phyloP scores from a whole-genome alignment of 306 rosid genomes.

The Boehmeria nivea region DNA sequence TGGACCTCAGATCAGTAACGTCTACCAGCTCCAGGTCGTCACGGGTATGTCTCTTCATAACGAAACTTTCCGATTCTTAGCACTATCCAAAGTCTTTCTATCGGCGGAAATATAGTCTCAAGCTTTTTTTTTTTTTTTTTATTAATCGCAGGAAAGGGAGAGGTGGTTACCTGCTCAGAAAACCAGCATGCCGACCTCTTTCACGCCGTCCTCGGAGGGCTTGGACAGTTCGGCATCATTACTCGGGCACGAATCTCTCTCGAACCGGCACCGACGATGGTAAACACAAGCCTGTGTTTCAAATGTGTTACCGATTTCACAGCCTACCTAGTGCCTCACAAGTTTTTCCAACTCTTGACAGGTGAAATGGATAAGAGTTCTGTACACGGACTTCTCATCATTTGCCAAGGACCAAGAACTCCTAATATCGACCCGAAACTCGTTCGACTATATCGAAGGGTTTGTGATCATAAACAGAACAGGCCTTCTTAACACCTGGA shows the following conservation, averaged over 20 bases:
- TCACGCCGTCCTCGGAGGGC: conserved; percentile 83
- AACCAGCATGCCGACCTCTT: conserved; percentile 69
- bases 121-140: too few species aligned
- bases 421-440: conserved; percentile 57
- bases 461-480: conserved; percentile 74
- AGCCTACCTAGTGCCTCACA: not conserved
- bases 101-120: too few species aligned
- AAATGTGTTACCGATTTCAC: not conserved
- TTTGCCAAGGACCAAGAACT: conserved; percentile 80
- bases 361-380: conserved; percentile 93
- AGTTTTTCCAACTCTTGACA: conserved; percentile 23
- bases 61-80: too few species aligned
- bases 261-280: conserved; percentile 82
- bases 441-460: conserved; percentile 88
- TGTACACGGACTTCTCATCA: conserved; percentile 71
- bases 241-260: conserved; percentile 82
- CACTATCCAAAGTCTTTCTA: too few species aligned
- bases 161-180: conserved; percentile 66
- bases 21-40: conserved; percentile 74
- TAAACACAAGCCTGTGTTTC: conserved; percentile 18
- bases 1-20: conserved; percentile 90
- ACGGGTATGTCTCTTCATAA: conserved; percentile 76
- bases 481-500: conserved; percentile 78
- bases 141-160: conserved; percentile 75
- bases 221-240: conserved; percentile 95